Base-by-base conservation (phyloP, 2,329 filamentous ascomycete species). In the Lecanicillium sp. region DNA sequence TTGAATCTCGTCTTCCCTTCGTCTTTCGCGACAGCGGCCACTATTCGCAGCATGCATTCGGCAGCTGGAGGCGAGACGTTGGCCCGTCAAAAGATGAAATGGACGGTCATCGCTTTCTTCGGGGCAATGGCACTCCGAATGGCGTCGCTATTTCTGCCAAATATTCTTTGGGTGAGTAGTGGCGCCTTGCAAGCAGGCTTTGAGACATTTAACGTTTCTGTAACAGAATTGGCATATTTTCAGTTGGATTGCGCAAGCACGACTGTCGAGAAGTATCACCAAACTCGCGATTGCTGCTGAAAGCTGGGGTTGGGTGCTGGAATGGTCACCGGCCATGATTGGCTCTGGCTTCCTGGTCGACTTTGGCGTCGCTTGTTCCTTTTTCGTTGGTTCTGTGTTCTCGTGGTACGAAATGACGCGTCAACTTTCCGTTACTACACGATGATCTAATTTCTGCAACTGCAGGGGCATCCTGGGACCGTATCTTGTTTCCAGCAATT, bases 321-420 rank as follows among this genome's bases (percentile, higher is more conserved):
- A 50, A 27, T 50, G 48, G 48, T 50, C 48, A 11, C 48, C 48
- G 3, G 48, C 40, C 12, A 48, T 48, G 44, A 48, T 48, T 20
- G 44, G 44, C 1, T 48, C 44, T 14, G 37, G 44, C 0, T 48
- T 48, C 10, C 38, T 48, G 17, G 44, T 48, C 12, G 44, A 48
- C 15, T 41, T 48, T 15, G 30, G 38, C 30, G 44, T 48, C 6
- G 27, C 44, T 4, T 40, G 36, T 15, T 48, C 44, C 7, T 48
- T 48, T 12, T 48, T 48, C n/a, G 27, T 27, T 4, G 44, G 44
- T 7, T 26, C 37, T 3, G 15, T 48, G 3, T 26, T 41, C 33
- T 29, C 44, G 4, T 48, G 44, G 44, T 48, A 48, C 7, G 19
- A 4, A 29, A 9, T 2, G n/a, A n/a, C n/a, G n/a, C n/a, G n/a